These are phyloP conservation scores for Magnaporthiopsis incrustans DNA, from an alignment of 2,329 filamentous ascomycete species.

Conservation along the genomic window DNA sequence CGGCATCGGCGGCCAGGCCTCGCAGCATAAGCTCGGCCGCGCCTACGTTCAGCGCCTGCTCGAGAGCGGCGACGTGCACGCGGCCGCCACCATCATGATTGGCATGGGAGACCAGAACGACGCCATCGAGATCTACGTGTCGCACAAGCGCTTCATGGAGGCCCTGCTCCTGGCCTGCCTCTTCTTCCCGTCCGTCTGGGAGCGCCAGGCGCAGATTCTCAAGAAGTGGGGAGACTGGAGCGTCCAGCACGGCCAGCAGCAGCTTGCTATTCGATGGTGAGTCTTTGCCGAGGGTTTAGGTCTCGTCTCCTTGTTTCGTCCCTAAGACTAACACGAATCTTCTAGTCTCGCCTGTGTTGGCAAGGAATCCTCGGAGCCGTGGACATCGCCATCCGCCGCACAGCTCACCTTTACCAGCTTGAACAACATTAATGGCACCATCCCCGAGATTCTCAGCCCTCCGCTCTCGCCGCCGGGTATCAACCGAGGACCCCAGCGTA, in stretches of 20 bases:
- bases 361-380: slow-evolving; percentile 74
- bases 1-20: slow-evolving; percentile 69
- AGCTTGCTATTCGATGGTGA: slow-evolving; percentile 77
- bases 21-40: slow-evolving; percentile 83
- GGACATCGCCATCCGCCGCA: slow-evolving; percentile 74
- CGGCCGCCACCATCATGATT: slow-evolving; percentile 85
- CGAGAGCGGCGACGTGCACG: slow-evolving; percentile 84
- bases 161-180: slow-evolving; percentile 82
- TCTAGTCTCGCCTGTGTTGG: slow-evolving; percentile 78
- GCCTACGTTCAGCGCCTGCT: slow-evolving; percentile 86
- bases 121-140: slow-evolving; percentile 92
- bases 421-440: slow-evolving; percentile 39
- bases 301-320: not conserved
- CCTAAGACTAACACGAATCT: not conserved
- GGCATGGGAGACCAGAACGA: slow-evolving; percentile 89
- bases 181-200: slow-evolving; percentile 79
- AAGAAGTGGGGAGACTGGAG: slow-evolving; percentile 94
- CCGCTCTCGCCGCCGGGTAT: slow-evolving; percentile 66
- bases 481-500: slow-evolving; percentile 49
- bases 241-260: slow-evolving; percentile 76
- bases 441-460: slow-evolving; percentile 58
- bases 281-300: slow-evolving; percentile 13
- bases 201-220: slow-evolving; percentile 78
- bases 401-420: slow-evolving; percentile 45
- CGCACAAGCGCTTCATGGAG: slow-evolving; percentile 86